phyloP scores from a whole-genome alignment of 345 rosid species.

The Sisymbrium altissimum region DNA sequence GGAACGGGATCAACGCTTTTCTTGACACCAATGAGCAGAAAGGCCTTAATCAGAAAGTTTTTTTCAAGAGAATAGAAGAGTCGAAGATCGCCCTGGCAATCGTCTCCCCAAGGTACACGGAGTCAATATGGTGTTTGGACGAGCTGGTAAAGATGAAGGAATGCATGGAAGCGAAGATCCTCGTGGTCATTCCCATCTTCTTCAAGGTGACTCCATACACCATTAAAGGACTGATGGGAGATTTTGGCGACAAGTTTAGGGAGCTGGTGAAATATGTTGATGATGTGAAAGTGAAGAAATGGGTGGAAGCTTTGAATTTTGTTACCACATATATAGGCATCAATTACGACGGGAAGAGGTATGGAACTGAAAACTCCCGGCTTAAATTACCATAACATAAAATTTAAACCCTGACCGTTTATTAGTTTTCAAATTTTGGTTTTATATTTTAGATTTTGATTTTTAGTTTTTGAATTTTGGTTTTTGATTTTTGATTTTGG shows the following conservation, averaged over 20 bases:
- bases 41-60: background rate
- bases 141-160: background rate
- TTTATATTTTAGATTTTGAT: no score
- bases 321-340: background rate
- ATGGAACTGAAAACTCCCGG: background rate
- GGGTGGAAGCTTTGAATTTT: background rate
- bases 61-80: background rate
- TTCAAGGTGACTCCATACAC: background rate
- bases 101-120: background rate
- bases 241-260: background rate
- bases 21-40: background rate
- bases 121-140: background rate
- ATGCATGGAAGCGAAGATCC: background rate
- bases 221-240: background rate
- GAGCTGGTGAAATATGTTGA: background rate
- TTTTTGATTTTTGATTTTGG: no score
- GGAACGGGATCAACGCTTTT: background rate
- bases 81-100: constrained; percentile 1
- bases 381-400: no score
- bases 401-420: no score
- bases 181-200: background rate
- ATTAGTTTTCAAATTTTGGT: no score
- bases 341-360: constrained; percentile 6
- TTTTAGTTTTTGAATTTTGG: no score
- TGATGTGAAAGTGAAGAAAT: background rate